Conservation (phyloP, 345 rosid species). For the Populus nigra region DNA sequence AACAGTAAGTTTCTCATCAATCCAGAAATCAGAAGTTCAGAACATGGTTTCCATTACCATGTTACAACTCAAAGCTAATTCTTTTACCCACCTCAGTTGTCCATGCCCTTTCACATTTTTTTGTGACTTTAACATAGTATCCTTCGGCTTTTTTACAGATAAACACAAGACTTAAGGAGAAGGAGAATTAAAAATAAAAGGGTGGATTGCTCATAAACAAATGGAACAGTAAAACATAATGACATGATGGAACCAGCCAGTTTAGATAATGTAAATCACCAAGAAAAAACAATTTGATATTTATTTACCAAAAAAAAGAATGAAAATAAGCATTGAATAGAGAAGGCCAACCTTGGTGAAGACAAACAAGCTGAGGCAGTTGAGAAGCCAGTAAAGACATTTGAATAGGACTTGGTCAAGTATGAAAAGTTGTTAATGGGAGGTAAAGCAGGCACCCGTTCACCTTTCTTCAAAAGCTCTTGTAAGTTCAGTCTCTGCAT, state of each 20-base stretch:
- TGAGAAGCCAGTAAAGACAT: constrained; percentile 64
- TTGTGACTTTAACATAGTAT: neutral
- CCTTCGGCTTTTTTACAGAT: neutral
- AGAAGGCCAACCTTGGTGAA: constrained; percentile 49
- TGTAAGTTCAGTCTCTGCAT: constrained; percentile 65
- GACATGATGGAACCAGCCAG: neutral
- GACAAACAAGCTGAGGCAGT: constrained; percentile 33
- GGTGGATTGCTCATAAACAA: neutral
- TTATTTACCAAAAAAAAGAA: neutral
- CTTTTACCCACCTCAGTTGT: neutral
- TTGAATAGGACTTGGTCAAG: constrained; percentile 75
- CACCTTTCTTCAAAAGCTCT: constrained; percentile 77
- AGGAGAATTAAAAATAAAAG: neutral
- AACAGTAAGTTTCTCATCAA: neutral
- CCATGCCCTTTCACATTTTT: neutral
- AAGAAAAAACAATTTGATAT: neutral
- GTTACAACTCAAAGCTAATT: neutral
- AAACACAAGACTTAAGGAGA: neutral
- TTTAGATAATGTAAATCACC: neutral
- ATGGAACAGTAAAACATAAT: neutral
- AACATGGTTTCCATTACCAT: neutral
- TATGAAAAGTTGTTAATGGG: constrained; percentile 69
- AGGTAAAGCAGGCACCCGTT: constrained; percentile 54
- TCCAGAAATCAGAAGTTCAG: neutral
- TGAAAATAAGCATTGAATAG: neutral